Percentiles rank a stretch among this genome's conserved stretches.
phyloP scores from a whole-genome alignment of 345 rosid genomes.

The Mallotus nudiflorus region DNA sequence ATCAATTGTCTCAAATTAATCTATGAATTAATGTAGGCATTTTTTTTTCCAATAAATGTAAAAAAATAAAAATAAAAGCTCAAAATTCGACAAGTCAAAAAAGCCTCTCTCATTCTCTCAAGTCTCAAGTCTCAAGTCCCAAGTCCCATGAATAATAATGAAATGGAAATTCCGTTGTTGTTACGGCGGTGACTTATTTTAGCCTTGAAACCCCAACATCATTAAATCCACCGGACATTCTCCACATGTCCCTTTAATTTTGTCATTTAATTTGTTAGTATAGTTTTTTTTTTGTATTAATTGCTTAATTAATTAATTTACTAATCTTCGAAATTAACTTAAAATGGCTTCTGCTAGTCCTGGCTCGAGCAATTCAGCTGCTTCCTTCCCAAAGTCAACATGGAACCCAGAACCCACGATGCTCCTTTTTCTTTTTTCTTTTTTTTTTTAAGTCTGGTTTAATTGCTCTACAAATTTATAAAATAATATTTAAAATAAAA shows the following conservation, averaged over 20 bases:
- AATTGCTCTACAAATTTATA: too few relatives aligned
- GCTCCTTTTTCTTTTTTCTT: too few relatives aligned
- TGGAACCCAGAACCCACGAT: background rate
- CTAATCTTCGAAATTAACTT: background rate
- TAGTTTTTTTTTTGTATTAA: background rate
- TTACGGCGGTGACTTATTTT: conserved; percentile 26
- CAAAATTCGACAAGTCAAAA: conserved; percentile 34
- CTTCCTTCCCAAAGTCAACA: conserved; percentile 10
- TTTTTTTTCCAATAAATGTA: background rate
- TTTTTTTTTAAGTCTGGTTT: too few relatives aligned
- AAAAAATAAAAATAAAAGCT: background rate
- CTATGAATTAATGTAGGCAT: too few relatives aligned
- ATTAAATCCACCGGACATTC: conserved; percentile 9
- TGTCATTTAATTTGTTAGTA: background rate
- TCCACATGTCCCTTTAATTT: conserved; percentile 24
- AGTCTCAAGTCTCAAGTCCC: conserved; percentile 24
- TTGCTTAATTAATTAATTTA: background rate
- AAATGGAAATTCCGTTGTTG: conserved; percentile 14
- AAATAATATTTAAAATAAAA: too few relatives aligned
- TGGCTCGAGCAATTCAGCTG: background rate
- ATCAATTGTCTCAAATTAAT: too few relatives aligned
- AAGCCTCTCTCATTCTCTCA: too few relatives aligned
- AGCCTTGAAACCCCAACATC: background rate
- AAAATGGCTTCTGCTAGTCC: background rate
- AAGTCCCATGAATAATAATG: conserved; percentile 9